Evolutionary conservation across 163 green algal species (phyloP).

Genomic region (Scenedesmus sp.): DNA sequence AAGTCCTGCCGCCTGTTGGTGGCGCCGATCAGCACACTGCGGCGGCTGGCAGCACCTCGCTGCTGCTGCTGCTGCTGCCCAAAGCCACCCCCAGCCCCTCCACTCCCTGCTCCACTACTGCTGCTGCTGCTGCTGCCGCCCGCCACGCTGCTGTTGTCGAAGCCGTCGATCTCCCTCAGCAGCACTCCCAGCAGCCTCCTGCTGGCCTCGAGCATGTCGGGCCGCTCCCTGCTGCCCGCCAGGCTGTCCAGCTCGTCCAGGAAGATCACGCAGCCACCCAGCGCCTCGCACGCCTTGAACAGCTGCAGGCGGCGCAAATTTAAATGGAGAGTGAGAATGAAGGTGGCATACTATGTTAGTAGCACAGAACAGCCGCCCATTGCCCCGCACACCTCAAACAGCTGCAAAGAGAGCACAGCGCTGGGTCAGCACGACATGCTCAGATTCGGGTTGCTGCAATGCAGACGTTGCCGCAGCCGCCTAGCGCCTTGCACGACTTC

Average conservation of each 20-base stretch:
- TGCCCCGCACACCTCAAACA: no score
- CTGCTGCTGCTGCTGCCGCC: conserved; percentile 32
- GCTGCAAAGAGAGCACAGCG: no score
- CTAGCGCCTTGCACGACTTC: no score
- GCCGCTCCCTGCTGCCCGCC: conserved; percentile 73
- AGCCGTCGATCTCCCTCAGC: conserved; percentile 92
- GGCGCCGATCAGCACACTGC: conserved; percentile 88
- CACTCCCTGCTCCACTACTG: not conserved
- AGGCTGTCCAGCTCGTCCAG: conserved; percentile 96
- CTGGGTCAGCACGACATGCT: no score
- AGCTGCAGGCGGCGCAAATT: conserved; percentile 47
- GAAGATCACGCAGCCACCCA: conserved; percentile 90
- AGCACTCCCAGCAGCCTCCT: conserved; percentile 90
- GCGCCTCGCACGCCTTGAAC: conserved; percentile 73
- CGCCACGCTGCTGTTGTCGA: conserved; percentile 67
- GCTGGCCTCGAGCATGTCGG: conserved; percentile 70
- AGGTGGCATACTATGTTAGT: no score
- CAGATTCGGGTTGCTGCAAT: no score
- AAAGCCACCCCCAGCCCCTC: not conserved
- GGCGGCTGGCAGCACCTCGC: conserved; percentile 49
- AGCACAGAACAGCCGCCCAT: no score
- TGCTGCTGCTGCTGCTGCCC: conserved; percentile 7
- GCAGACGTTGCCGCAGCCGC: no score
- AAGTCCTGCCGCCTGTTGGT: conserved; percentile 93
- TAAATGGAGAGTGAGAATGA: not conserved